Percentiles rank a stretch among this genome's conserved stretches.
phyloP scores from a whole-genome alignment of 768 basidiomycete genomes.

The Suillus subaureus region DNA sequence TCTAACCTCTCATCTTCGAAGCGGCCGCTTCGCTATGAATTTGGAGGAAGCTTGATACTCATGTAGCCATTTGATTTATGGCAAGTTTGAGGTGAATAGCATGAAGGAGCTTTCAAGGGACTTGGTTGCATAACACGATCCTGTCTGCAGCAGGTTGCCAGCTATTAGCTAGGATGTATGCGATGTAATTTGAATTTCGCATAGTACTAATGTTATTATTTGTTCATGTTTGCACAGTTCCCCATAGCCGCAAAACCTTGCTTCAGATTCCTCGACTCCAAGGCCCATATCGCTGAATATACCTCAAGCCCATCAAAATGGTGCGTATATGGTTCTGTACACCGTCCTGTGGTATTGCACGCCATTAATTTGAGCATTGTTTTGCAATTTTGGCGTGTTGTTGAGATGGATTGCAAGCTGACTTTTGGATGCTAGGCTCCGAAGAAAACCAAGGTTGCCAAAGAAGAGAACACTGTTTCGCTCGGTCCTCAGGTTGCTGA shows the following conservation, averaged over 20 bases:
- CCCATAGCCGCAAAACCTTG: conserved; percentile 7
- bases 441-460: conserved; percentile 77
- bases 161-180: neutral
- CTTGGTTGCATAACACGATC: neutral
- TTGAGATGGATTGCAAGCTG: conserved; percentile 54
- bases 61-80: neutral
- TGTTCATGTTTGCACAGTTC: conserved; percentile 6
- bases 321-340: conserved; percentile 30
- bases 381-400: conserved; percentile 9
- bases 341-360: neutral
- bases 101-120: neutral
- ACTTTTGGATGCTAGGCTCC: conserved; percentile 73
- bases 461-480: conserved; percentile 83
- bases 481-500: conserved; percentile 96
- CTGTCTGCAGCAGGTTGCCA: neutral
- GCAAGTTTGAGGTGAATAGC: neutral
- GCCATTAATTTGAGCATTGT: neutral
- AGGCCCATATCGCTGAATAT: conserved; percentile 20
- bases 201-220: neutral
- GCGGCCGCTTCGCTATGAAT: neutral
- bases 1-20: neutral
- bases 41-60: neutral
- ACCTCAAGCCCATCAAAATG: conserved; percentile 38
- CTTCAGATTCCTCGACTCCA: conserved; percentile 21
- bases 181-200: neutral